Evolutionary conservation across 164 flowering plant species (phyloP), one percentile per base, ranked within the genome.

Genomic region (Brasenia schreberi): DNA sequence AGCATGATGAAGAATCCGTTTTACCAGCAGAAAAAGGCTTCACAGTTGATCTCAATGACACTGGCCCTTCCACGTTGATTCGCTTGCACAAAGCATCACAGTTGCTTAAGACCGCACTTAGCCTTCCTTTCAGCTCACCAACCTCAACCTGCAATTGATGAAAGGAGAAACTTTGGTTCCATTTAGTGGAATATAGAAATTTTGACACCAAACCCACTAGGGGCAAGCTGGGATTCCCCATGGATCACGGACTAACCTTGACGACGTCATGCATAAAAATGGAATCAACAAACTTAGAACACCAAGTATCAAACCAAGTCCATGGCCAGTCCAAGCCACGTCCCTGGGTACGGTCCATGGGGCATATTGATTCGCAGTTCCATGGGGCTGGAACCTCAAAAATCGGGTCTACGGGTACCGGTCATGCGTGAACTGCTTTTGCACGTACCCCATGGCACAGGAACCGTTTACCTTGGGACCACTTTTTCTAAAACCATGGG

Each of bases 71-170:
- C 5, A 69, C 45, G 52, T 74, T 75, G 70, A 95, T 89, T 77
- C 97, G 84, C 79, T 80, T 87, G 84, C 99, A 95, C n/a, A 92
- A 72, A 45, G 95, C 85, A 76, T 88, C 91, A 59, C 96, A 92
- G 68, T 90, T 95, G 69, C 90, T 92, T 7, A 90, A 78, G 42
- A 92, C 96, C 77, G 90, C 97, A 2, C 92, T 92, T 67, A 92
- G 72, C 71, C 97, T 85, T 61, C 99, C 98, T 77, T 95, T 95
- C 70, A 92, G 83, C 74, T 90, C 97, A 60, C 98, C 99, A 62
- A 90, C 81, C 72, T 95, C 98, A 66, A 95, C 96, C 71, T 95
- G 88, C 83, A 95, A 77, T 65, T 82, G 73, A 70, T 88, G 90
- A 71, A 92, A 80, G 65, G 64, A 7, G 2, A 63, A 64, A 70